Evolutionary conservation across 805 yeast genomes (phyloP), one percentile per base, ranked within the genome.

Genomic region (Candida maris): DNA sequence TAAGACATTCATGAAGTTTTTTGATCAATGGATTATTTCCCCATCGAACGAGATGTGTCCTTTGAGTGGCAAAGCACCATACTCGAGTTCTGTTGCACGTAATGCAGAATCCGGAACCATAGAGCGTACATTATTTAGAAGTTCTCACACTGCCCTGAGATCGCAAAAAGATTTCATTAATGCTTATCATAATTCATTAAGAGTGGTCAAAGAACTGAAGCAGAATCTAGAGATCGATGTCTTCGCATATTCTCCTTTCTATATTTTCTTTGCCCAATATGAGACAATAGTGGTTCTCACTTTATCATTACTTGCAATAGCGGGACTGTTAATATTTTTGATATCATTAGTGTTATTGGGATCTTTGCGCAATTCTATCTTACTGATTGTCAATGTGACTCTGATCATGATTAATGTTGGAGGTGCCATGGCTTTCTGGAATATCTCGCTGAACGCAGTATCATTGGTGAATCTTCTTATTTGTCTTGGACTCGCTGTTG

Each of bases 51-150:
- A 25, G 15, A 86, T 91, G 2, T 91, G 98, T 59, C 96, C 97
- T 1, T 64, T 91, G 19, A 97, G 96, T 3, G 98, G 98, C 2
- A 84, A 85, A 52, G 97, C 97, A 0, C 95, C 97, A 0, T 91
- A 91, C 55, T 70, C 84, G 1, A 61, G 68, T 4, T 68, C 88
- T 1, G 64, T 86, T 8, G 62, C 70, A 2, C 62, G 69, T 19
- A 67, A 68, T 38, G 61, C 62, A 20, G 61, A 64, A 1, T 47
- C 59, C 1, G 58, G 57, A 2, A 43, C 48, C 2, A 70, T 87
- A 4, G 45, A 53, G 7, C 66, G 91, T 2, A 76, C 87, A 1
- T 70, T 72, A n/a, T 87, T 91, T 64, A 67, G 97, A 47, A 77
- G 91, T 2, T 72, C 85, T 5, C 97, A 93, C 57, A 56, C 55